Conservation (phyloP, 805 yeast species). For the Maudiozyma barnettii region DNA sequence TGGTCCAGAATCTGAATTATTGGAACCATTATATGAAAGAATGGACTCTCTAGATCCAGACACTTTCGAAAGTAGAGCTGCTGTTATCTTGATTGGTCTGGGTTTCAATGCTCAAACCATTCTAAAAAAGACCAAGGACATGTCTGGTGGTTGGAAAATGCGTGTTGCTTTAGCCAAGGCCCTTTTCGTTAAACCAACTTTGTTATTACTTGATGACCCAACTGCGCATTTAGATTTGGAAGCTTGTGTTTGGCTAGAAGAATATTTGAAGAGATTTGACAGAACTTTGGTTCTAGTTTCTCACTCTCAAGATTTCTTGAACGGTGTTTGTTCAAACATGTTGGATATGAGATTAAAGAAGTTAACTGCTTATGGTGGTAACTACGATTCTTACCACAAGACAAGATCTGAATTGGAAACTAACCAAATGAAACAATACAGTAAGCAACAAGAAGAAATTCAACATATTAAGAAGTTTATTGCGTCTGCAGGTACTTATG, state of each 20-base stretch:
- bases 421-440: conserved; percentile 95
- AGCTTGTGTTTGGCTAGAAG: conserved; percentile 99
- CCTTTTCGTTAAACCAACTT: conserved; percentile 92
- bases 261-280: conserved; percentile 89
- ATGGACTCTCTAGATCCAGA: conserved; percentile 93
- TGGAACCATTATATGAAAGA: conserved; percentile 88
- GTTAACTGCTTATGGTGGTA: conserved; percentile 84
- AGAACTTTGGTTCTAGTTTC: conserved; percentile 89
- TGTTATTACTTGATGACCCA: conserved; percentile 92
- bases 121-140: conserved; percentile 89
- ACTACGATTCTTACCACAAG: conserved; percentile 93
- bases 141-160: conserved; percentile 99
- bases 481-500: conserved; percentile 99
- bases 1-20: conserved; percentile 83
- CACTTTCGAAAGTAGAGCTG: conserved; percentile 94
- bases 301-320: conserved; percentile 98
- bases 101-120: conserved; percentile 88
- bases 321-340: conserved; percentile 98
- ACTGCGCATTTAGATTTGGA: conserved; percentile 98
- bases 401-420: conserved; percentile 90
- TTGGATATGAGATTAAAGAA: conserved; percentile 88
- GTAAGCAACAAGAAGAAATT: conserved; percentile 97
- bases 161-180: conserved; percentile 98
- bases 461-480: conserved; percentile 96
- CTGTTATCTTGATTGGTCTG: conserved; percentile 89